Percentiles rank a stretch among this genome's conserved stretches.
phyloP scores from a whole-genome alignment of 139 green algal genomes.

The Closterium sp. region DNA sequence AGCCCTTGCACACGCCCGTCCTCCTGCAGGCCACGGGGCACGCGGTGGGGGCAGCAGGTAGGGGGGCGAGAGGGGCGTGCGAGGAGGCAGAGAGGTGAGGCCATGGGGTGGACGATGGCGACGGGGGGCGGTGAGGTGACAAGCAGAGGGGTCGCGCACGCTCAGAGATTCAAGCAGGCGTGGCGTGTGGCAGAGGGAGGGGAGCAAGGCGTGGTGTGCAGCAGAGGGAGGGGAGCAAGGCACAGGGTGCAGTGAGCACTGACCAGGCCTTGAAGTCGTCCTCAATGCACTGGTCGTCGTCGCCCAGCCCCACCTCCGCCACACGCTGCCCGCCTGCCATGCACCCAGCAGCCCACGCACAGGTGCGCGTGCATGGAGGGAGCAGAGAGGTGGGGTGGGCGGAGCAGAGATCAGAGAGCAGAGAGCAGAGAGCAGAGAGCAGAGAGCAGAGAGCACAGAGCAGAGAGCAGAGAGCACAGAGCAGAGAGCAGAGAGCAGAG shows the following conservation, averaged over 20 bases:
- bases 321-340: conserved; percentile 71
- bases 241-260: not conserved
- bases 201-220: too few relatives aligned
- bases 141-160: too few relatives aligned
- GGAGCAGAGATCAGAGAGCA: not conserved
- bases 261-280: conserved; percentile 92
- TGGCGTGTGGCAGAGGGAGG: too few relatives aligned
- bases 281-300: conserved; percentile 92
- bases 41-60: not conserved
- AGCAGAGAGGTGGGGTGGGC: not conserved
- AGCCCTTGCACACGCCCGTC: not conserved
- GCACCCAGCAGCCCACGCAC: too few relatives aligned
- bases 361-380: not conserved
- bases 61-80: too few relatives aligned
- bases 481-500: too few relatives aligned
- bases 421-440: not conserved
- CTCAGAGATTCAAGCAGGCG: too few relatives aligned
- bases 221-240: too few relatives aligned
- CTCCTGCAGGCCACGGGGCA: not conserved
- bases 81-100: too few relatives aligned
- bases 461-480: not conserved
- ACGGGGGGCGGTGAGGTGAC: too few relatives aligned
- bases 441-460: too few relatives aligned
- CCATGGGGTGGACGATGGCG: too few relatives aligned
- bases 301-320: conserved; percentile 71